A percentile compares a stretch with the other conserved stretches of the same genome.
Conservation (phyloP, 441 rosid species). For the Gossypium laxum region DNA sequence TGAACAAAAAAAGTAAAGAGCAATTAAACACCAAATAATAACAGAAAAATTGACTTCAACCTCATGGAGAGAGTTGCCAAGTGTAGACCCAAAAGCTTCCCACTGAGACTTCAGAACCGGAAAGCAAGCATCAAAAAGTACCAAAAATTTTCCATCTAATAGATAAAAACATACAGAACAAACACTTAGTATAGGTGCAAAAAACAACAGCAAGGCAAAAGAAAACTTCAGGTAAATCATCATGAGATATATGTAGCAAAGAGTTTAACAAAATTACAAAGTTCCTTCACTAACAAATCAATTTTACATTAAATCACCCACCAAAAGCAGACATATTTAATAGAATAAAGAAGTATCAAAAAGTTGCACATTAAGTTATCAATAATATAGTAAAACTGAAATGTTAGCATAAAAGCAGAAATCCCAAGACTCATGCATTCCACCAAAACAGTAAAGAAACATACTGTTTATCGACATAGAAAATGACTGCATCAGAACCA, state of each 20-base stretch:
- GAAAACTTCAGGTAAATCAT: background rate
- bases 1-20: background rate
- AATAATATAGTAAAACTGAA: background rate
- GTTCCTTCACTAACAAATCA: background rate
- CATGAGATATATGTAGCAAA: background rate
- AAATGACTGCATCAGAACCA: slow-evolving; percentile 66
- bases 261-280: background rate
- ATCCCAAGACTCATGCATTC: background rate
- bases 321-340: background rate
- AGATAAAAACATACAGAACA: slow-evolving; percentile 22
- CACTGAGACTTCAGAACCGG: slow-evolving; percentile 67
- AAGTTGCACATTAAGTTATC: background rate
- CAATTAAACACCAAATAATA: slow-evolving; percentile 9
- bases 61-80: slow-evolving; percentile 41
- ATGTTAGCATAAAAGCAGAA: background rate
- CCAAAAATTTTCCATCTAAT: slow-evolving; percentile 39
- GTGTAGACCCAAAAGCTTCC: slow-evolving; percentile 40
- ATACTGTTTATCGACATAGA: slow-evolving; percentile 31
- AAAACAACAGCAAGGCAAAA: background rate
- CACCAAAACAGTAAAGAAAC: background rate
- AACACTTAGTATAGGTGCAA: slow-evolving; percentile 7
- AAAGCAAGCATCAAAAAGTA: slow-evolving; percentile 61
- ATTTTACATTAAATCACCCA: background rate
- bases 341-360: background rate
- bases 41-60: slow-evolving; percentile 27